phyloP scores from a whole-genome alignment of 345 rosid species.

The Adansonia digitata region DNA sequence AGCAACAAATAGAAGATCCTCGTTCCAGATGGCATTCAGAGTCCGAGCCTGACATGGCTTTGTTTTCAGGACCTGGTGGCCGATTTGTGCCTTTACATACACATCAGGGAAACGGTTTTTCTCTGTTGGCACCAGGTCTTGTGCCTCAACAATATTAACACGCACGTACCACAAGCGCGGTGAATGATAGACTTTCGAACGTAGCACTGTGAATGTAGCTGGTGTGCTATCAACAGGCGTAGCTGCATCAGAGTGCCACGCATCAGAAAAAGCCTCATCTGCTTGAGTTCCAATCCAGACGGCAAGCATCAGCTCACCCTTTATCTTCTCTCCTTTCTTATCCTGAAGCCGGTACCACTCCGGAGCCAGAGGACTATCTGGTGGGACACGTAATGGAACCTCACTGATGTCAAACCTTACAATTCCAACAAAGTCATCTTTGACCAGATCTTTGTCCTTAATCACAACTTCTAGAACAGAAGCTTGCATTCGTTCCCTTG shows the following conservation, averaged over 20 bases:
- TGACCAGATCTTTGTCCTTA: conserved; percentile 82
- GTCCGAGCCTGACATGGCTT: conserved; percentile 66
- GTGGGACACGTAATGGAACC: conserved; percentile 90
- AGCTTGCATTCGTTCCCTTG: conserved; percentile 91
- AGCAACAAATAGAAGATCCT: conserved; percentile 86
- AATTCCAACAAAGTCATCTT: conserved; percentile 85
- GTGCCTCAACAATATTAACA: conserved; percentile 87
- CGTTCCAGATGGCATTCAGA: conserved; percentile 88
- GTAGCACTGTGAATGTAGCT: conserved; percentile 44
- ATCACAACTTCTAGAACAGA: conserved; percentile 75
- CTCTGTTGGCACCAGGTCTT: conserved; percentile 74
- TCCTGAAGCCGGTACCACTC: conserved; percentile 92
- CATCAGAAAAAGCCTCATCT: conserved; percentile 95
- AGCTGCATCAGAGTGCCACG: conserved; percentile 99
- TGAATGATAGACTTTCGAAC: conserved; percentile 94
- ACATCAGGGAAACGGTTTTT: conserved; percentile 81
- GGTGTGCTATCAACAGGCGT: conserved; percentile 62
- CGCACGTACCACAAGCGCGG: conserved; percentile 93
- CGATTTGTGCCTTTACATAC: conserved; percentile 72
- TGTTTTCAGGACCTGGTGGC: conserved; percentile 76
- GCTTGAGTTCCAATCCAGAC: conserved; percentile 99
- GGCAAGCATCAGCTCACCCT: conserved; percentile 93
- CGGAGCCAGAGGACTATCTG: conserved; percentile 96
- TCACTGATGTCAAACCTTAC: conserved; percentile 78
- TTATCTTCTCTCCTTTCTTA: conserved; percentile 74